Evolutionary conservation across 1,139 yeast genomes (phyloP).

Genomic region (Geotrichum phurueaensis): DNA sequence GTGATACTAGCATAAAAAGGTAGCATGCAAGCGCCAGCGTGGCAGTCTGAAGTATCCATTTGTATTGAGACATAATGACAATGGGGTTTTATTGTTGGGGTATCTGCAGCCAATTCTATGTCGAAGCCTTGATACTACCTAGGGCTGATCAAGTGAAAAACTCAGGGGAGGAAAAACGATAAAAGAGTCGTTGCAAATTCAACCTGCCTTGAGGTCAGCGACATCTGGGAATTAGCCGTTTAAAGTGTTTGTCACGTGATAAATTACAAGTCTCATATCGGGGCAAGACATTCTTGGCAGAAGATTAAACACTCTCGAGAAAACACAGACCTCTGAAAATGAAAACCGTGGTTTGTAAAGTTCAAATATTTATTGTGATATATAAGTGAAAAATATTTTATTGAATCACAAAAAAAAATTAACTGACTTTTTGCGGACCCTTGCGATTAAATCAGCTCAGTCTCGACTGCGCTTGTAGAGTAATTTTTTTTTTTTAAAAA

Average conservation of each 20-base stretch:
- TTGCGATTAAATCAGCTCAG: no score
- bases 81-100: not conserved
- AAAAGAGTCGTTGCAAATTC: not conserved
- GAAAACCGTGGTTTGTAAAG: no score
- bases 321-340: no score
- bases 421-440: no score
- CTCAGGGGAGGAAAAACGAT: not conserved
- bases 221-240: no score
- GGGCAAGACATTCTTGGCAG: no score
- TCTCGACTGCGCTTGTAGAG: no score
- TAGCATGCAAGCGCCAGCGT: not conserved
- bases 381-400: no score
- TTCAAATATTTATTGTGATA: no score
- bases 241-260: not conserved
- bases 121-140: not conserved
- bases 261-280: not conserved
- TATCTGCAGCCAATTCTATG: not conserved
- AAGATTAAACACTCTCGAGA: no score
- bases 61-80: not conserved
- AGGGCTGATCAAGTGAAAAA: not conserved
- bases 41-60: not conserved
- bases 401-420: no score
- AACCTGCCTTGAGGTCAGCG: not conserved
- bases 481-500: no score
- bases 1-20: conserved; percentile 1